Percentiles rank a stretch among this genome's conserved stretches.
Evolutionary conservation across 192 early-diverging fungal species (phyloP).

Genomic region (Funneliformis mosseae): DNA sequence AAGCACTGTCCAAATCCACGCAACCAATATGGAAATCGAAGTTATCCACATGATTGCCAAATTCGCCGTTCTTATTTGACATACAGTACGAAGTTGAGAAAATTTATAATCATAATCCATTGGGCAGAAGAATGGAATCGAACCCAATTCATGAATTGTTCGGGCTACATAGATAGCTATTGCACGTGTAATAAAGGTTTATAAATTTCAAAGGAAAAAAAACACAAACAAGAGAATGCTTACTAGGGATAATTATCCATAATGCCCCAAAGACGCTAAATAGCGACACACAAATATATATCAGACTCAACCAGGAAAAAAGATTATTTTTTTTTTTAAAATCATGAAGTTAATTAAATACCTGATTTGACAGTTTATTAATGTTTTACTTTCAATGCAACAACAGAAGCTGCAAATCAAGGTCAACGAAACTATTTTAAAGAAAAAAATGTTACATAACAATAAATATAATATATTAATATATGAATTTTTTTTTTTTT

Average conservation of each 20-base stretch:
- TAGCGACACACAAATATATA: not conserved
- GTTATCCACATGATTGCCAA: not conserved
- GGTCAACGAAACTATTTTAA: not conserved
- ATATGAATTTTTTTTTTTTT: too few relatives aligned
- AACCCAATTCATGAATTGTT: not conserved
- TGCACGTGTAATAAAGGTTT: not conserved
- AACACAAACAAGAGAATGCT: not conserved
- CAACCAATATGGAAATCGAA: not conserved
- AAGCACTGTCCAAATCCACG: not conserved
- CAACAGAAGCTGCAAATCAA: not conserved
- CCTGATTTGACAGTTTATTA: not conserved
- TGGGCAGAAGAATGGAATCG: not conserved
- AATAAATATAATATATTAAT: too few relatives aligned
- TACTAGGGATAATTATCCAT: not conserved
- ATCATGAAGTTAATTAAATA: not conserved
- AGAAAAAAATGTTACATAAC: not conserved
- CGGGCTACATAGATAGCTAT: not conserved
- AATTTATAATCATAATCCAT: not conserved
- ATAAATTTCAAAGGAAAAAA: too few relatives aligned
- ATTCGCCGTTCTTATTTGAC: not conserved
- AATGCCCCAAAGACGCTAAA: not conserved
- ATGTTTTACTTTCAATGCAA: not conserved
- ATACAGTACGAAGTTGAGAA: not conserved
- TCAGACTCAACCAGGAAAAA: too few relatives aligned
- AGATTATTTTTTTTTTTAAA: too few relatives aligned